Percentiles rank a stretch among this genome's conserved stretches.
Evolutionary conservation across 2,329 filamentous ascomycete species (phyloP).

Genomic region (Cladosporium sp.): DNA sequence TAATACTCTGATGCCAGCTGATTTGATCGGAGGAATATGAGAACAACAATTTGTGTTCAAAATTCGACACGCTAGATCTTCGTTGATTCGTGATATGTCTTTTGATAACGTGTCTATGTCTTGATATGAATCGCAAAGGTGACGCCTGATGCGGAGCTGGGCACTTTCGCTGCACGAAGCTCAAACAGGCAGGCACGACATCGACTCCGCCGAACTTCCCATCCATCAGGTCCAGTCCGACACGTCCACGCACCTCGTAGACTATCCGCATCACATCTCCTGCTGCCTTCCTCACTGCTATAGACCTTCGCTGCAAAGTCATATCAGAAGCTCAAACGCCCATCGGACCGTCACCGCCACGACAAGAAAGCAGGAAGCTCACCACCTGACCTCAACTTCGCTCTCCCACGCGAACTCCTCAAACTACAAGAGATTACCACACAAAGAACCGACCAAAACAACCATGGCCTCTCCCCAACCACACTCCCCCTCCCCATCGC

Average conservation of each 20-base stretch:
- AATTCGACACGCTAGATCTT: too few relatives aligned
- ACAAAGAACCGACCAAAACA: too few relatives aligned
- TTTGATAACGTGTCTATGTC: too few relatives aligned
- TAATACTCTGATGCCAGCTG: neutral
- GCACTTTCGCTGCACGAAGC: neutral
- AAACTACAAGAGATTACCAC: neutral
- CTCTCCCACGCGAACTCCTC: neutral
- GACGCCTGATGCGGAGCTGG: neutral
- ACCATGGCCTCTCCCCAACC: slow-evolving; percentile 15
- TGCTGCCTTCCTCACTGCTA: neutral
- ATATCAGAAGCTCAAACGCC: too few relatives aligned
- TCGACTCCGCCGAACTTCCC: too few relatives aligned
- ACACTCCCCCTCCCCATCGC: slow-evolving; percentile 5
- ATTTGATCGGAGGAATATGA: too few relatives aligned
- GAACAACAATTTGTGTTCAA: too few relatives aligned
- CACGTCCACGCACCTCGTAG: neutral
- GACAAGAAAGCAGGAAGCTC: neutral
- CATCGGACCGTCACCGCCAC: neutral
- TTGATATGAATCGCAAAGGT: neutral
- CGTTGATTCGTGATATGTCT: too few relatives aligned
- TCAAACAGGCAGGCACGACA: neutral
- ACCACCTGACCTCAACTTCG: neutral
- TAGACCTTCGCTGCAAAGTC: too few relatives aligned
- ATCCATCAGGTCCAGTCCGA: too few relatives aligned
- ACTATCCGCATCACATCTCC: neutral